phyloP scores from a whole-genome alignment of 768 basidiomycete genomes.

The Rhizopogon vesiculosus region DNA sequence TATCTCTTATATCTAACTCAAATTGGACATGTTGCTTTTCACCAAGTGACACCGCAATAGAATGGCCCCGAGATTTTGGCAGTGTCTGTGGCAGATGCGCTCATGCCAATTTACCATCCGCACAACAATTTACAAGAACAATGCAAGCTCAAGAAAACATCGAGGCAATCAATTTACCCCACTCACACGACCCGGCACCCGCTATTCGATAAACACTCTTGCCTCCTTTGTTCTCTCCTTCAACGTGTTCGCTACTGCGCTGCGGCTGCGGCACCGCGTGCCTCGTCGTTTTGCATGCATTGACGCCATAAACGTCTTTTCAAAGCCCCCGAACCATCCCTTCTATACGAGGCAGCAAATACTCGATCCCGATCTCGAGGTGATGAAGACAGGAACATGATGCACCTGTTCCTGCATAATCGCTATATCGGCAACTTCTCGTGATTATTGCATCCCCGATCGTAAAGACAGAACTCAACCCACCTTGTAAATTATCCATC shows the following conservation, averaged over 20 bases:
- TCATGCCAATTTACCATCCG: background rate
- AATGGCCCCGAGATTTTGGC: constrained; percentile 24
- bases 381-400: background rate
- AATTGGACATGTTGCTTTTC: constrained; percentile 25
- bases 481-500: background rate
- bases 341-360: background rate
- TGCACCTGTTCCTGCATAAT: constrained; percentile 1
- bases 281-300: constrained; percentile 10
- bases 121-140: background rate
- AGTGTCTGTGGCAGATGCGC: constrained; percentile 17
- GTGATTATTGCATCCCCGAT: constrained; percentile 4
- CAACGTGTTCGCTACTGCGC: constrained; percentile 20
- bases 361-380: background rate
- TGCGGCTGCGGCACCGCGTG: constrained; percentile 15
- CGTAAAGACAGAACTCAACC: constrained; percentile 7
- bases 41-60: constrained; percentile 24
- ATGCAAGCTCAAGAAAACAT: background rate
- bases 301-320: constrained; percentile 10
- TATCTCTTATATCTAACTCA: constrained; percentile 23
- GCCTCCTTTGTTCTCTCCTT: background rate
- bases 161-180: background rate
- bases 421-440: constrained; percentile 2
- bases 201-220: constrained; percentile 5
- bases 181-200: constrained; percentile 7
- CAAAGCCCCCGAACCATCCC: background rate